Percentiles rank a stretch among this genome's conserved stretches.
These are phyloP conservation scores for Fusarium fujikuroi DNA, from an alignment of 2,329 filamentous ascomycete genomes.

Conservation along the genomic window DNA sequence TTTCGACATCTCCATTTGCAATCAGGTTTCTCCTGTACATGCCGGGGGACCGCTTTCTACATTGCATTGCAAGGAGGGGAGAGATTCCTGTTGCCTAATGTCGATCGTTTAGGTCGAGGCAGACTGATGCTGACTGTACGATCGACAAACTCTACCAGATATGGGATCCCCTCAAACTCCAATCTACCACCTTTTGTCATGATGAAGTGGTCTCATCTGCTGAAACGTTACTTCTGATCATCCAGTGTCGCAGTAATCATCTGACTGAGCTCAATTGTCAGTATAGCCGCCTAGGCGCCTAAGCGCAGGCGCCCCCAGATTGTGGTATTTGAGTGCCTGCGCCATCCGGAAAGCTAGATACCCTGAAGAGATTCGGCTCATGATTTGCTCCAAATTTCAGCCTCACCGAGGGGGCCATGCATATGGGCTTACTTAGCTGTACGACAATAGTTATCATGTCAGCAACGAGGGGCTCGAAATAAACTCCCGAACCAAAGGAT, in stretches of 20 bases:
- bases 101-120: neutral
- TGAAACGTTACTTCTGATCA: constrained; percentile 23
- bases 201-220: neutral
- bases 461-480: neutral
- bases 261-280: neutral
- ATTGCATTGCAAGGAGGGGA: neutral
- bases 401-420: neutral
- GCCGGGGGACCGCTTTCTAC: neutral
- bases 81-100: constrained; percentile 2
- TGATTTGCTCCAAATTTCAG: neutral
- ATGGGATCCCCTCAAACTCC: neutral
- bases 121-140: constrained; percentile 17
- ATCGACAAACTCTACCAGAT: constrained; percentile 3
- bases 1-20: neutral
- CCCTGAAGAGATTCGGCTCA: constrained; percentile 7
- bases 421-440: neutral
- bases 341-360: constrained; percentile 13
- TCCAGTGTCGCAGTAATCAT: neutral
- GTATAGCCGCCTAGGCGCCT: constrained; percentile 30
- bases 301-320: constrained; percentile 24
- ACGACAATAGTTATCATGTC: neutral
- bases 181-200: neutral
- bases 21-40: neutral
- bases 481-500: neutral
- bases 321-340: constrained; percentile 2